Evolutionary conservation across 2,329 filamentous ascomycete genomes (phyloP).

Genomic region (Xylaria sp.): DNA sequence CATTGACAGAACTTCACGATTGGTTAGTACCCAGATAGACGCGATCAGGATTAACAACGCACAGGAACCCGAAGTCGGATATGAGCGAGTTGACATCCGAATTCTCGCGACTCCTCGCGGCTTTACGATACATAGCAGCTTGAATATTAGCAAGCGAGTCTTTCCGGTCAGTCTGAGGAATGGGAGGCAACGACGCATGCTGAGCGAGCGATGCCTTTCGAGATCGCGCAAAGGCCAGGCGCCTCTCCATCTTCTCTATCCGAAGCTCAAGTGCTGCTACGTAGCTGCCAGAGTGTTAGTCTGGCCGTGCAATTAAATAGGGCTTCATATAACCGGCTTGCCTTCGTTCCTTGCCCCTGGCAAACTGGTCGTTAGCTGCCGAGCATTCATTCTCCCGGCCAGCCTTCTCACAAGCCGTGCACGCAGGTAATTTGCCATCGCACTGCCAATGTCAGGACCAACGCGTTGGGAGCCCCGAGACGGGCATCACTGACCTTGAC

Average conservation of each 20-base stretch:
- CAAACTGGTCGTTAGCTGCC: conserved; percentile 94
- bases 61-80: conserved; percentile 93
- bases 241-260: conserved; percentile 86
- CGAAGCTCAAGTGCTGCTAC: conserved; percentile 93
- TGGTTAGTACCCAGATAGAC: conserved; percentile 31
- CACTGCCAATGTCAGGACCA: conserved; percentile 63
- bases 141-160: conserved; percentile 71
- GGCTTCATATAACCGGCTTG: conserved; percentile 45
- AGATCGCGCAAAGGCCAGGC: conserved; percentile 74
- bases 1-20: conserved; percentile 80
- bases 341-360: conserved; percentile 93
- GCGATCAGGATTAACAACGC: conserved; percentile 48
- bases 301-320: conserved; percentile 8
- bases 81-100: conserved; percentile 91
- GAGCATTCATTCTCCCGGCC: conserved; percentile 89
- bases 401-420: conserved; percentile 92
- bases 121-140: conserved; percentile 72
- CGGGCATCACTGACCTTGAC: conserved; percentile 72
- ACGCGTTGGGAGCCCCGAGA: conserved; percentile 1
- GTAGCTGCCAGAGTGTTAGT: conserved; percentile 65
- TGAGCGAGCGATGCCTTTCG: conserved; percentile 77
- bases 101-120: conserved; percentile 74
- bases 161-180: conserved; percentile 64
- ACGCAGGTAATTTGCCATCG: conserved; percentile 94
- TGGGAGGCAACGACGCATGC: conserved; percentile 63